Percentiles rank a stretch among this genome's conserved stretches.
phyloP scores from a whole-genome alignment of 495 filamentous ascomycete species.

The Aspergillus cavernicola region DNA sequence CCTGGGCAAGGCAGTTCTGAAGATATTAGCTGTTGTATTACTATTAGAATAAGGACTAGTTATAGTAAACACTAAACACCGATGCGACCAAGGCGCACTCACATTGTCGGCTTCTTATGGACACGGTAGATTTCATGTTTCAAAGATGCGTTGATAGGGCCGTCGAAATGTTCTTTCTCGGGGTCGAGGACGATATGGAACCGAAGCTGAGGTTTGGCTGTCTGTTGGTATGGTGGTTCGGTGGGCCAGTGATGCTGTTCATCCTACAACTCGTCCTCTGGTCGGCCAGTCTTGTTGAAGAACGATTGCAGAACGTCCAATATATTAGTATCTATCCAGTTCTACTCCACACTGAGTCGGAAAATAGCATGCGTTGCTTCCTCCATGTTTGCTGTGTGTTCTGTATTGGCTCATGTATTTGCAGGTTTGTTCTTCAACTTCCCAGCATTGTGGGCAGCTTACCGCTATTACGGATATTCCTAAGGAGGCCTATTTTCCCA shows the following conservation, averaged over 20 bases:
- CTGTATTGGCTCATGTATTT: neutral
- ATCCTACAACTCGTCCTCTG: neutral
- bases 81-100: neutral
- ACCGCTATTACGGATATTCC: too few species aligned
- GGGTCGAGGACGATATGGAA: neutral
- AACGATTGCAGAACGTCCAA: neutral
- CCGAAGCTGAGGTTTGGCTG: neutral
- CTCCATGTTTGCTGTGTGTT: neutral
- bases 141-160: neutral
- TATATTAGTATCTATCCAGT: neutral
- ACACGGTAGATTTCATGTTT: neutral
- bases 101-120: neutral
- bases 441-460: too few species aligned
- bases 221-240: neutral
- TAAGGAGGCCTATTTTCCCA: too few species aligned
- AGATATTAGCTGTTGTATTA: too few species aligned
- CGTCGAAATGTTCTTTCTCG: neutral
- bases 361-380: neutral
- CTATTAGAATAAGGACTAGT: too few species aligned
- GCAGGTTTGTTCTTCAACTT: neutral
- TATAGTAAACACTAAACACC: too few species aligned
- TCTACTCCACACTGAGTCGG: neutral
- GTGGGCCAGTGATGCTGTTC: neutral
- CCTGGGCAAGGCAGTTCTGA: too few species aligned
- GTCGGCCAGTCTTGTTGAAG: neutral